Evolutionary conservation across 1,284 basidiomycete genomes (phyloP), one percentile per base, ranked within the genome.

Genomic region (Cutaneotrichosporon sp.): DNA sequence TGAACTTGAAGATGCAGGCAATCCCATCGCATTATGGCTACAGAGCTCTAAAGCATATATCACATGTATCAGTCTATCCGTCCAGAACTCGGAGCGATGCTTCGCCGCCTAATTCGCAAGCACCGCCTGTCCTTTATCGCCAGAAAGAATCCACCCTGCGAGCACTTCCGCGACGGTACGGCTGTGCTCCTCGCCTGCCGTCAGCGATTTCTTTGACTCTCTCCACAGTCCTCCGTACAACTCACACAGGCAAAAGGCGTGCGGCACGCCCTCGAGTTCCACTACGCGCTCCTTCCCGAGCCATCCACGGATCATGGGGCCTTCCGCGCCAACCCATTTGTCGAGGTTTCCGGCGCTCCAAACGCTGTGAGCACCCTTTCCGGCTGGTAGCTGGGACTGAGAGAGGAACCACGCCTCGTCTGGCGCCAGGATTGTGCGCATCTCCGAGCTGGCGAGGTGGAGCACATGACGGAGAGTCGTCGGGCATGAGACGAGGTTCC

Each of bases 221-320:
- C 26, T 9, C 33, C 14, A 12, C n/a, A 26, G 8, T 10, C 8
- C 3, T 20, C 4, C n/a, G 19, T 7, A n/a, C n/a, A 1, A 65
- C 69, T 66, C 31, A 72, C 71, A 59, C 9, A 71, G 51, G 35
- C 67, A 70, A 41, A 71, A 73, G 25, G 70, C 70, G 55, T 73
- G 71, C 8, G 67, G 70, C 5, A 70, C 61, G 2, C 59, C 60
- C 25, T 68, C 53, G 9, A 71, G 44, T 5, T 61, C n/a, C 25
- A 52, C 49, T 11, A 61, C 63, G 26, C 68, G 42, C 49, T 39
- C 58, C 59, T 41, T 55, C 5, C 70, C 67, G n/a, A 73, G 52
- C 8, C 49, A 51, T 2, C 61, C 61, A 20, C 54, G 60, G 8
- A 70, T 60, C 34, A 70, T 34, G 6, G 66, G 63, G 3, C 70